Percentiles rank a stretch among this genome's conserved stretches.
These are phyloP conservation scores for Tetrapisispora iriomotensis DNA, from an alignment of 805 yeast species.

Conservation along the genomic window DNA sequence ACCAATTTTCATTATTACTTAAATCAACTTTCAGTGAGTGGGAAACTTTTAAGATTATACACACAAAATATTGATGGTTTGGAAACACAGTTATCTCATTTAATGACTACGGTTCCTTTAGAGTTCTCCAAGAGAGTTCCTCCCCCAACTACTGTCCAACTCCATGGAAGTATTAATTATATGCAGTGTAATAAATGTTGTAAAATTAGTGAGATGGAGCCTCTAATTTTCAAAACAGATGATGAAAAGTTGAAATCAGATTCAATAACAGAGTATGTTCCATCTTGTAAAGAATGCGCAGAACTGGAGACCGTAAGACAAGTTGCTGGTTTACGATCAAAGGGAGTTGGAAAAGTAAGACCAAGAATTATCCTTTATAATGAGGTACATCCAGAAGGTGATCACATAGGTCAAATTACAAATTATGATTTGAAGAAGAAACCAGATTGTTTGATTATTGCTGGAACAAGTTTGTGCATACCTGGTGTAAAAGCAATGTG, in stretches of 20 bases:
- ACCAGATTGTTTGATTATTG: slow-evolving; percentile 72
- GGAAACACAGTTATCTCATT: slow-evolving; percentile 46
- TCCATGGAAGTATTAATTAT: slow-evolving; percentile 71
- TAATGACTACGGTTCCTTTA: slow-evolving; percentile 44
- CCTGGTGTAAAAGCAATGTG: slow-evolving; percentile 60
- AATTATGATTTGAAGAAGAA: slow-evolving; percentile 51
- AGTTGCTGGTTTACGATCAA: slow-evolving; percentile 56
- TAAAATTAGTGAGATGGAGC: slow-evolving; percentile 43
- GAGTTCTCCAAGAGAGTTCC: slow-evolving; percentile 28
- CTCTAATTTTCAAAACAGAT: slow-evolving; percentile 33
- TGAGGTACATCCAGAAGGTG: slow-evolving; percentile 81
- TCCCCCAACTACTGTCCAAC: slow-evolving; percentile 54
- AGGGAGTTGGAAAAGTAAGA: slow-evolving; percentile 50
- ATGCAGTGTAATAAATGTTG: slow-evolving; percentile 74
- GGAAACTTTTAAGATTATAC: slow-evolving; percentile 61
- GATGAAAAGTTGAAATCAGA: slow-evolving; percentile 13
- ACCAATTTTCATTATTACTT: slow-evolving; percentile 67
- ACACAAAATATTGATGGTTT: slow-evolving; percentile 85
- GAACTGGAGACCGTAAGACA: slow-evolving; percentile 47
- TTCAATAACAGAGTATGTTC: slow-evolving; percentile 20
- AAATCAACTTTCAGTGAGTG: slow-evolving; percentile 47
- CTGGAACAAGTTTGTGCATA: slow-evolving; percentile 78
- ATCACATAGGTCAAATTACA: slow-evolving; percentile 68
- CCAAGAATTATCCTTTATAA: slow-evolving; percentile 64
- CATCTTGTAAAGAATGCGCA: slow-evolving; percentile 57